Evolutionary conservation across 2,329 filamentous ascomycete genomes (phyloP).

Genomic region (Alternaria panax): DNA sequence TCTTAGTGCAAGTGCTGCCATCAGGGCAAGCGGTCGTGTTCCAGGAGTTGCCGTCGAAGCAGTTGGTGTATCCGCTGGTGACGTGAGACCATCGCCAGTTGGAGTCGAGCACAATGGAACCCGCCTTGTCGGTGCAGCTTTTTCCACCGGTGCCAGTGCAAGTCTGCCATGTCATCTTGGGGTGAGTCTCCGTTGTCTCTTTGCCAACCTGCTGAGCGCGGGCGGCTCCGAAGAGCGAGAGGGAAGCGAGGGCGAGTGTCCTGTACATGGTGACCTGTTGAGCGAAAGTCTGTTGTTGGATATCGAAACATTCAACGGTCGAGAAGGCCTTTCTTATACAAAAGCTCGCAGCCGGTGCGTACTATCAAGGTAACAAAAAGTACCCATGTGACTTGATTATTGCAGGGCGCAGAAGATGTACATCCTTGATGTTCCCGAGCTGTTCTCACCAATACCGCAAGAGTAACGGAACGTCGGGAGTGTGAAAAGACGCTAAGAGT

Average conservation of each 20-base stretch:
- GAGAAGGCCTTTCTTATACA: constrained; percentile 39
- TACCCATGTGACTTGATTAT: constrained; percentile 30
- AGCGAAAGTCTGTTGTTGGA: constrained; percentile 36
- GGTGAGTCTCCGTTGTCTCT: constrained; percentile 51
- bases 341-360: constrained; percentile 2
- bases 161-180: constrained; percentile 49
- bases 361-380: constrained; percentile 20
- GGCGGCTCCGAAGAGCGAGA: constrained; percentile 51
- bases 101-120: constrained; percentile 53
- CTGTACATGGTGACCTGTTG: constrained; percentile 49
- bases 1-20: constrained; percentile 47
- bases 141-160: constrained; percentile 51
- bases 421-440: constrained; percentile 14
- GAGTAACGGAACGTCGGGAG: constrained; percentile 45
- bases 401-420: constrained; percentile 26
- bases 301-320: constrained; percentile 26
- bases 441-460: constrained; percentile 35
- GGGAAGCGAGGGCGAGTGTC: constrained; percentile 50
- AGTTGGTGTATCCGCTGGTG: constrained; percentile 56
- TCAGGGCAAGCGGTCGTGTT: constrained; percentile 52
- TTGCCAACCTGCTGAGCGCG: constrained; percentile 54
- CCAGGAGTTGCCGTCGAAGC: constrained; percentile 58
- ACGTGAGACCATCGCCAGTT: constrained; percentile 62
- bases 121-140: constrained; percentile 49
- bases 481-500: constrained; percentile 25